phyloP scores from a whole-genome alignment of 164 flowering plant genomes.

The Echeveria elegans region DNA sequence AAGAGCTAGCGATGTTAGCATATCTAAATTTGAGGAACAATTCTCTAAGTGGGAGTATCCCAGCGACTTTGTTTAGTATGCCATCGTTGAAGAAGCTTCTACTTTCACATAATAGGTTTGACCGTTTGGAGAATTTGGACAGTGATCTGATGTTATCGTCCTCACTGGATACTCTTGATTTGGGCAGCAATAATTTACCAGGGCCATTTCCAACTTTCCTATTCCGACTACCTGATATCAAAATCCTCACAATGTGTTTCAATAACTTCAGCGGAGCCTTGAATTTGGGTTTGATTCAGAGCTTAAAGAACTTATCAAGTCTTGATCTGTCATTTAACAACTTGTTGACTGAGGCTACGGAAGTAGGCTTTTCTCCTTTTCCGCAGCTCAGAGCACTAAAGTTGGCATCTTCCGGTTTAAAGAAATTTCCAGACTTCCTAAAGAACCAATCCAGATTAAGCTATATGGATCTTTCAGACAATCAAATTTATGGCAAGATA shows the following conservation, averaged over 20 bases:
- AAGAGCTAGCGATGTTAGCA: slow-evolving; percentile 14
- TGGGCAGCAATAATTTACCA: slow-evolving; percentile 21
- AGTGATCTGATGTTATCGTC: not conserved
- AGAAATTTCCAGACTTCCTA: slow-evolving; percentile 21
- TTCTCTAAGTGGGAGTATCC: slow-evolving; percentile 17
- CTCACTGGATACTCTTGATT: slow-evolving; percentile 3
- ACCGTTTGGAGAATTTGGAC: slow-evolving; percentile 11
- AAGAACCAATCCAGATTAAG: slow-evolving; percentile 19
- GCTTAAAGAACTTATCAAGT: slow-evolving; percentile 14
- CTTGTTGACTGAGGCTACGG: not conserved
- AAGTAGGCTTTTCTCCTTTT: not conserved
- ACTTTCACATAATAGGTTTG: slow-evolving; percentile 18
- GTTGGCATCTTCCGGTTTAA: slow-evolving; percentile 34
- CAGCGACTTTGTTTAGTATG: slow-evolving; percentile 17
- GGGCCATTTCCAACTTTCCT: slow-evolving; percentile 27
- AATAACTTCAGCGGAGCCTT: slow-evolving; percentile 29
- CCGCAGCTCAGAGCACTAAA: slow-evolving; percentile 25
- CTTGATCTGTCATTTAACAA: slow-evolving; percentile 35
- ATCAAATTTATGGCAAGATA: slow-evolving; percentile 26
- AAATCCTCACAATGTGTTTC: slow-evolving; percentile 19
- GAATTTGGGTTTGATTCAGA: slow-evolving; percentile 7
- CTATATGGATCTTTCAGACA: slow-evolving; percentile 37
- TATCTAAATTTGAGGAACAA: slow-evolving; percentile 17
- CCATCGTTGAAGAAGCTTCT: slow-evolving; percentile 12
- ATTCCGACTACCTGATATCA: slow-evolving; percentile 16